Evolutionary conservation across 2,329 filamentous ascomycete genomes (phyloP).

Genomic region (Penicillium nordicum): DNA sequence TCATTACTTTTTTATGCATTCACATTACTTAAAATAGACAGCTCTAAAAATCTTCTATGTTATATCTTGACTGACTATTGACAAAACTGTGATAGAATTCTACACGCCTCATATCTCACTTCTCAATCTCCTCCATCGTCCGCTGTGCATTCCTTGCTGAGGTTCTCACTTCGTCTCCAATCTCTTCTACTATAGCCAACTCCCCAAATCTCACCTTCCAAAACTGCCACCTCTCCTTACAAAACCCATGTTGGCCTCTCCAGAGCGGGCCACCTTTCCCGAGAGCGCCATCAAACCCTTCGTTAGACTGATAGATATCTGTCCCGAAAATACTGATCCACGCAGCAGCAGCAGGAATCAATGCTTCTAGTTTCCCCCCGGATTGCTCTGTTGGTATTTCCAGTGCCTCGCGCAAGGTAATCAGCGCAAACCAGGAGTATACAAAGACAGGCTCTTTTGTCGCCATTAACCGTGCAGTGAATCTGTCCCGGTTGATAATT

Average conservation of each 20-base stretch:
- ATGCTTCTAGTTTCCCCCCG: background rate
- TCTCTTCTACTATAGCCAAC: background rate
- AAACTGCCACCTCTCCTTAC: conserved; percentile 1
- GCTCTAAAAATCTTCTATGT: background rate
- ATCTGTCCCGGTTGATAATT: conserved; percentile 1
- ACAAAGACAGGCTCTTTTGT: background rate
- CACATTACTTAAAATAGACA: background rate
- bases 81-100: background rate
- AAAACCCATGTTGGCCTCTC: conserved; percentile 1
- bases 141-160: background rate
- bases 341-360: background rate
- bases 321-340: background rate
- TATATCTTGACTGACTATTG: background rate
- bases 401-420: background rate
- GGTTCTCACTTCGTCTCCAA: background rate
- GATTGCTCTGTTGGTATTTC: background rate
- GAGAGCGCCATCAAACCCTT: background rate
- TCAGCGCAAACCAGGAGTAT: conserved; percentile 1
- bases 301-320: background rate
- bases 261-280: background rate
- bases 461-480: background rate
- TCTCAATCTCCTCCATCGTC: background rate
- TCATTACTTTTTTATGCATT: background rate
- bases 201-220: background rate
- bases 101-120: background rate